These are phyloP conservation scores for Leccinum disarticulatum DNA, from an alignment of 768 basidiomycete species.

Conservation along the genomic window DNA sequence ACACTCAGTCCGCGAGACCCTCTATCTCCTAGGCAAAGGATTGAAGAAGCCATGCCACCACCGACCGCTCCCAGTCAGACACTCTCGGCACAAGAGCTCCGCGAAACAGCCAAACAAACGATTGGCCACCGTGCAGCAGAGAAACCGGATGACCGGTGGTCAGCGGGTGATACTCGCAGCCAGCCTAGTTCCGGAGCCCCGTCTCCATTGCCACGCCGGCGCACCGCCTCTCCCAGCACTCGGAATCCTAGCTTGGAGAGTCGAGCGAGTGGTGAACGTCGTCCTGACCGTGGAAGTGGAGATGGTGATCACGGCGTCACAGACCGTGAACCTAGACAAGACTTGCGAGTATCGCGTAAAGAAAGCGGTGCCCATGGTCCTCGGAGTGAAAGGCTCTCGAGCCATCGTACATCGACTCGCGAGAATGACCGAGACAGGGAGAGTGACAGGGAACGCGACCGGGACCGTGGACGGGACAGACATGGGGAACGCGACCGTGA, in stretches of 20 bases:
- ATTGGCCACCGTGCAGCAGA: conserved; percentile 41
- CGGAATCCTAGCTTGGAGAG: conserved; percentile 72
- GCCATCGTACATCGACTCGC: conserved; percentile 38
- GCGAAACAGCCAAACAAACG: conserved; percentile 76
- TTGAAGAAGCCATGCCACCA: conserved; percentile 68
- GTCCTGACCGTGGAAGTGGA: conserved; percentile 49
- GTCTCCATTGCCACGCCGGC: conserved; percentile 54
- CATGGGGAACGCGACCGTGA: conserved; percentile 50
- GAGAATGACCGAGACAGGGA: conserved; percentile 42
- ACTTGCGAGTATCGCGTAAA: conserved; percentile 42
- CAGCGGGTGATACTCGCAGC: conserved; percentile 39
- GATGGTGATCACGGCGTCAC: conserved; percentile 44
- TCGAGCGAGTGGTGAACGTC: conserved; percentile 66
- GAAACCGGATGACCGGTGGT: conserved; percentile 41
- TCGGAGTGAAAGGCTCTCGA: conserved; percentile 47
- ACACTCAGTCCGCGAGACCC: conserved; percentile 34
- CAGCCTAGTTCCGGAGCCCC: conserved; percentile 53
- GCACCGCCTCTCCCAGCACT: conserved; percentile 66
- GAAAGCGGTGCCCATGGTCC: conserved; percentile 53
- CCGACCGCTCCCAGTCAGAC: conserved; percentile 79
- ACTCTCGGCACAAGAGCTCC: conserved; percentile 71
- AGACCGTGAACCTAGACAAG: conserved; percentile 52
- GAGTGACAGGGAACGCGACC: conserved; percentile 47
- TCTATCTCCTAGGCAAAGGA: conserved; percentile 41
- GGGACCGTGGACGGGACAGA: conserved; percentile 46